Percentiles rank a stretch among this genome's conserved stretches.
These are phyloP conservation scores for Oryza rufipogon DNA, from an alignment of 176 grass and related monocot genomes.

Conservation along the genomic window DNA sequence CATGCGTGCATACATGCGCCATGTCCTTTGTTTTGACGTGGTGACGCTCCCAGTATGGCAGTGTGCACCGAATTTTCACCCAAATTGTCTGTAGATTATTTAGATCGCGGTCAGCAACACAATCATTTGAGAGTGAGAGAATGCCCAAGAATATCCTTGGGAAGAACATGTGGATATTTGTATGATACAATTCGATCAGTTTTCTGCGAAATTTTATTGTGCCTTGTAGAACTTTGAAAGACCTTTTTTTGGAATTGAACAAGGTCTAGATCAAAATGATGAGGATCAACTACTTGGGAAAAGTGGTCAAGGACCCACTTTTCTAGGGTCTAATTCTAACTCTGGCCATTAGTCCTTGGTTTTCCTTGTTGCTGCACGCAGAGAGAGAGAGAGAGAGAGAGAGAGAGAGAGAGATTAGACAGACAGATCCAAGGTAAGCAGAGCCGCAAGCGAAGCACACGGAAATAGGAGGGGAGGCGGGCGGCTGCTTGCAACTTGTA, in stretches of 20 bases:
- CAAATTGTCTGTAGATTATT: background rate
- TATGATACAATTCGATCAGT: too few relatives aligned
- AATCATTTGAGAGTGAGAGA: background rate
- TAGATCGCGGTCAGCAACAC: background rate
- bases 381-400: background rate
- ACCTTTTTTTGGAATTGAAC: background rate
- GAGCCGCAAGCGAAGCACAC: background rate
- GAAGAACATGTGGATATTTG: too few relatives aligned
- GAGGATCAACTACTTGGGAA: background rate
- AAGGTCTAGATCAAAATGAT: background rate
- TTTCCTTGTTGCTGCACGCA: background rate
- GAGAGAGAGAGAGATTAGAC: background rate
- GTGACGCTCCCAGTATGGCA: background rate
- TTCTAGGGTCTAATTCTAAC: background rate
- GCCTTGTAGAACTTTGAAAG: too few relatives aligned
- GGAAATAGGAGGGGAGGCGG: background rate
- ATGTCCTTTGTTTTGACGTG: slow-evolving; percentile 12
- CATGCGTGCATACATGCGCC: background rate
- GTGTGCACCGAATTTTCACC: background rate
- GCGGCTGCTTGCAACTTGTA: too few relatives aligned
- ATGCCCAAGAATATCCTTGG: too few relatives aligned
- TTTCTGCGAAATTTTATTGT: too few relatives aligned
- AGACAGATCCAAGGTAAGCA: background rate
- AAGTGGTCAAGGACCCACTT: background rate
- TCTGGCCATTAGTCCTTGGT: too few relatives aligned